A percentile compares a stretch with the other conserved stretches of the same genome.
Conservation (phyloP, 2,329 filamentous ascomycete species). For the Cordyceps farinosa region DNA sequence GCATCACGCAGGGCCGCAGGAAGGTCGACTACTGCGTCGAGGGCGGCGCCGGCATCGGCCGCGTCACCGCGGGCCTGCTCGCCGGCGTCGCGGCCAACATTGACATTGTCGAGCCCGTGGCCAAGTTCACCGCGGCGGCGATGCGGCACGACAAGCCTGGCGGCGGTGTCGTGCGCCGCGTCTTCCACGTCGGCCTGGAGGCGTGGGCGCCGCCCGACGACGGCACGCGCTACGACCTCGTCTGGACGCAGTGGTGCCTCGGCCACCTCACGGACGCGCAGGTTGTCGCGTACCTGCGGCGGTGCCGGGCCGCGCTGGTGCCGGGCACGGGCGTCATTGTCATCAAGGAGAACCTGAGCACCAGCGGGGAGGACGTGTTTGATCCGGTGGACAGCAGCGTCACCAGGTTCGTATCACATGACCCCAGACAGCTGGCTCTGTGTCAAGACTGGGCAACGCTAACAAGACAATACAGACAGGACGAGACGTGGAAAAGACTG, state of each 20-base stretch:
- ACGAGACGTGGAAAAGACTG: slow-evolving; percentile 65
- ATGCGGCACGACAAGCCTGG: slow-evolving; percentile 56
- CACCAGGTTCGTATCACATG: slow-evolving; percentile 50
- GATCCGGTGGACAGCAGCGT: slow-evolving; percentile 75
- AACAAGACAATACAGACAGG: slow-evolving; percentile 46
- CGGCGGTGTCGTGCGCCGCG: slow-evolving; percentile 40
- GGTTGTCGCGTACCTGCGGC: slow-evolving; percentile 61
- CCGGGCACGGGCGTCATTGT: slow-evolving; percentile 34
- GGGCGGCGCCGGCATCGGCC: slow-evolving; percentile 62
- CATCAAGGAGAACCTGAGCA: slow-evolving; percentile 65
- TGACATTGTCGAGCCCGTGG: slow-evolving; percentile 81
- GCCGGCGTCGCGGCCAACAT: slow-evolving; percentile 64
- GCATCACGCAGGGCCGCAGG: slow-evolving; percentile 32
- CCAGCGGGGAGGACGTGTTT: slow-evolving; percentile 60
- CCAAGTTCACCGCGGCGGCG: slow-evolving; percentile 70
- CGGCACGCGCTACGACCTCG: slow-evolving; percentile 65
- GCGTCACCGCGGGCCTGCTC: slow-evolving; percentile 77
- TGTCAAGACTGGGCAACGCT: slow-evolving; percentile 3
- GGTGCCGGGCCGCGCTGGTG: slow-evolving; percentile 47
- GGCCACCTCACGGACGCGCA: slow-evolving; percentile 76
- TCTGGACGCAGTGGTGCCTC: slow-evolving; percentile 91
- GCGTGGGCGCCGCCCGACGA: slow-evolving; percentile 54
- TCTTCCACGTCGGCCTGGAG: slow-evolving; percentile 73
- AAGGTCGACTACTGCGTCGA: slow-evolving; percentile 32
- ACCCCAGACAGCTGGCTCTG: too few species aligned